Percentiles rank a stretch among this genome's conserved stretches.
These are phyloP conservation scores for Cryptococcus sp. DNA, from an alignment of 1,284 basidiomycete species.

Conservation along the genomic window DNA sequence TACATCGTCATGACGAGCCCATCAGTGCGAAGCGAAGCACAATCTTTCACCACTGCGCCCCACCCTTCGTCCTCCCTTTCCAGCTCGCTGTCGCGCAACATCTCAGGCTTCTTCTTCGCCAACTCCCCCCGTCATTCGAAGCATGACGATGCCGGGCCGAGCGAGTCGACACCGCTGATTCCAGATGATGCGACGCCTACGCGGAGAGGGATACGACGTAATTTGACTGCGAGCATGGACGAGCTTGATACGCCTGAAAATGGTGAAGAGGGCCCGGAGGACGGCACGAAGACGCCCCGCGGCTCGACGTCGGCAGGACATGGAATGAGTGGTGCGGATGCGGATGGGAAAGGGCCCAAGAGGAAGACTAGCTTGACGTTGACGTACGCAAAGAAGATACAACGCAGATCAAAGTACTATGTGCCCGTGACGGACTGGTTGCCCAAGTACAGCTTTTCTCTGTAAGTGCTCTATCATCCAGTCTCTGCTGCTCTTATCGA, in stretches of 20 bases:
- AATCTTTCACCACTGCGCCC: neutral
- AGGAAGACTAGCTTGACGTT: constrained; percentile 7
- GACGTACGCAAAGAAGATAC: constrained; percentile 37
- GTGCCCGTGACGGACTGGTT: constrained; percentile 67
- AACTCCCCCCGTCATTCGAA: neutral
- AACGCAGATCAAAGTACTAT: constrained; percentile 53
- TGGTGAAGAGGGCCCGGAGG: neutral
- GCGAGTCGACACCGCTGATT: neutral
- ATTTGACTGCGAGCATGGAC: neutral
- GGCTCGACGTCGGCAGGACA: neutral
- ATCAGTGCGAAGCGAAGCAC: neutral
- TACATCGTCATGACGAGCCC: neutral
- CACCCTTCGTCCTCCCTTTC: neutral
- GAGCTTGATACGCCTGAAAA: neutral
- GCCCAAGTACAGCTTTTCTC: constrained; percentile 71
- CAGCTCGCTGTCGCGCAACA: neutral
- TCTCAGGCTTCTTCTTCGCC: neutral
- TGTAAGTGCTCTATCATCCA: constrained; percentile 59
- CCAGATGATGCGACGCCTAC: neutral
- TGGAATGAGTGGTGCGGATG: neutral
- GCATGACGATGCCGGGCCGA: neutral
- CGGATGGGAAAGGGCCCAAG: neutral
- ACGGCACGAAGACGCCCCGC: too few species aligned
- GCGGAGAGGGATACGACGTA: neutral
- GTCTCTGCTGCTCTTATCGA: neutral